phyloP scores from a whole-genome alignment of 169 alveolate genomes.

The Toxoplasma gondii region DNA sequence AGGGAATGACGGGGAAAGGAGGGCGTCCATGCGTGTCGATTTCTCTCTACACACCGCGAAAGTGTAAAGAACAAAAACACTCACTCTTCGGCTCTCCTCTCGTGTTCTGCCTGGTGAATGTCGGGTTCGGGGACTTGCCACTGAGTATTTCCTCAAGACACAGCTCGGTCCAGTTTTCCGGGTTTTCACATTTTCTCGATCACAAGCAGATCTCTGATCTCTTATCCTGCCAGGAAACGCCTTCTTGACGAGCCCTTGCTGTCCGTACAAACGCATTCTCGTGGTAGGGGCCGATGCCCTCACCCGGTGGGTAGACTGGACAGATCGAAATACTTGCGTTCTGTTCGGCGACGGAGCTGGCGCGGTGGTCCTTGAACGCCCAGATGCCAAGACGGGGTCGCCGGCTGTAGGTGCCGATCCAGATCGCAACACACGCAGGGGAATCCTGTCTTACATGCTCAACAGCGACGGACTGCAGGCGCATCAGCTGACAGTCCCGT shows the following conservation, averaged over 20 bases:
- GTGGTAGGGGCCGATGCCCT: slow-evolving; percentile 77
- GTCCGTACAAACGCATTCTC: slow-evolving; percentile 65
- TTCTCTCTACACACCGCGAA: too few species aligned
- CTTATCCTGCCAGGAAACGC: slow-evolving; percentile 33
- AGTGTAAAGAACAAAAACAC: too few species aligned
- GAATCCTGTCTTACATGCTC: slow-evolving; percentile 54
- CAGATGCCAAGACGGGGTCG: slow-evolving; percentile 46
- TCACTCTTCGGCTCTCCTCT: too few species aligned
- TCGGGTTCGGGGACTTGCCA: too few species aligned
- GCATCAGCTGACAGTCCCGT: slow-evolving; percentile 17
- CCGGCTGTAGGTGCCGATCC: background rate
- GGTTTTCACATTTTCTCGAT: too few species aligned
- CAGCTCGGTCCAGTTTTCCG: too few species aligned
- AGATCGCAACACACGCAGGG: background rate
- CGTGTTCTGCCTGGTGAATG: too few species aligned
- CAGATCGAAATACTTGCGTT: slow-evolving; percentile 77
- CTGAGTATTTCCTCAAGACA: too few species aligned
- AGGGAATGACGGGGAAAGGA: too few species aligned
- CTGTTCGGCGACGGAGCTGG: slow-evolving; percentile 80
- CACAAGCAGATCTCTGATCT: background rate
- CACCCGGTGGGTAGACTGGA: slow-evolving; percentile 77
- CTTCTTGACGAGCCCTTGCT: slow-evolving; percentile 40
- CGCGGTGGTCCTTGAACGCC: slow-evolving; percentile 59
- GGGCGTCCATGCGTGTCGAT: too few species aligned
- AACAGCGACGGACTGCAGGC: slow-evolving; percentile 53